Conservation (phyloP, 2,329 filamentous ascomycete species). For the Beauveria medogensis region DNA sequence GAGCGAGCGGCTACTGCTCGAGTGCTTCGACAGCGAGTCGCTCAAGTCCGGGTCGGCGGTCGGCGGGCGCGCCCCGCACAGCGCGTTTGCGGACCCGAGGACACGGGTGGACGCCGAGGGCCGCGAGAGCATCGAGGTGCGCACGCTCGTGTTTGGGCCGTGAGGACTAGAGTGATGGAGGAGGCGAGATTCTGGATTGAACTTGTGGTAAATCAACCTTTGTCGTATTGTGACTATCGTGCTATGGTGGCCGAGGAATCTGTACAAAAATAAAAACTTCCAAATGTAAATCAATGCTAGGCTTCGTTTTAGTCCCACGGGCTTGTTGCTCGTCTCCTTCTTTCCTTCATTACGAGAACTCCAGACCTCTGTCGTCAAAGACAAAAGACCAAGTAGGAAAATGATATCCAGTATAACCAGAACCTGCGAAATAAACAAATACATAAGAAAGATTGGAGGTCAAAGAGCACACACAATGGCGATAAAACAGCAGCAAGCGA, state of each 20-base stretch:
- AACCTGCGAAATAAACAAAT: neutral
- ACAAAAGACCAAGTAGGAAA: neutral
- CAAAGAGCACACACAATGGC: neutral
- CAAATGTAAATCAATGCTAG: neutral
- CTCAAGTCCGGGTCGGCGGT: conserved; percentile 40
- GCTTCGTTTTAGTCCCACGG: neutral
- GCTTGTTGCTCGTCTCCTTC: neutral
- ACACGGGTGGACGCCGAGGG: conserved; percentile 61
- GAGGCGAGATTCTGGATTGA: neutral
- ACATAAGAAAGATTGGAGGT: neutral
- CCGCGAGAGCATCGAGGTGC: conserved; percentile 83
- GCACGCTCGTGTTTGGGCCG: conserved; percentile 72
- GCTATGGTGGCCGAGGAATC: neutral
- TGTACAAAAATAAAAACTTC: neutral
- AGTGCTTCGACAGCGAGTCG: conserved; percentile 67
- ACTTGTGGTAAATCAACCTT: neutral
- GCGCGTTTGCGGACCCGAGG: conserved; percentile 69
- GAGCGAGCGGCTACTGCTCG: conserved; percentile 63
- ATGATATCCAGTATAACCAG: neutral
- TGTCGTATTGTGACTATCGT: neutral
- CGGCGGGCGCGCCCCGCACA: conserved; percentile 58
- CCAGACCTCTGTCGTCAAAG: neutral
- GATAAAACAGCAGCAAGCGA: neutral
- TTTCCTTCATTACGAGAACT: neutral
- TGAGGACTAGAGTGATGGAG: conserved; percentile 19